A percentile compares a stretch with the other conserved stretches of the same genome.
These are phyloP conservation scores for Sungouiozyma ichnusensis DNA, from an alignment of 805 yeast genomes.

Conservation along the genomic window DNA sequence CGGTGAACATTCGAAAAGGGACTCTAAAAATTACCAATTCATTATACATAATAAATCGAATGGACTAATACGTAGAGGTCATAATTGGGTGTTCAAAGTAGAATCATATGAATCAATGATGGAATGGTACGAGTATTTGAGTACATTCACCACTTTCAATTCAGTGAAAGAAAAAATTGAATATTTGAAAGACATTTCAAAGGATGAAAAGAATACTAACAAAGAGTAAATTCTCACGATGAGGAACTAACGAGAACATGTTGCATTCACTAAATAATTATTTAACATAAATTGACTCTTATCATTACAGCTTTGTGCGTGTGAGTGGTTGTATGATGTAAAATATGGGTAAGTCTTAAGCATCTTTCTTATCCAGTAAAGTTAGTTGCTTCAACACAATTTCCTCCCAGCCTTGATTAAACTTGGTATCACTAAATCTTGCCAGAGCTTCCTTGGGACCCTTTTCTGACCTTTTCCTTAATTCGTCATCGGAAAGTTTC, in stretches of 20 bases:
- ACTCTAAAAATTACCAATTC: conserved; percentile 52
- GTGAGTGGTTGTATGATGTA: too few species aligned
- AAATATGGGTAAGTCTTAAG: too few species aligned
- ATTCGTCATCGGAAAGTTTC: conserved; percentile 29
- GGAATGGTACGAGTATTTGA: conserved; percentile 75
- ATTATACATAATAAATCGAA: conserved; percentile 66
- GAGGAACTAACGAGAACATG: not conserved
- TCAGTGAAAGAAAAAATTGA: conserved; percentile 51
- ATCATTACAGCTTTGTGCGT: too few species aligned
- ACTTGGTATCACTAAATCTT: conserved; percentile 53
- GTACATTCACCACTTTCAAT: conserved; percentile 50
- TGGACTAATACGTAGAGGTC: conserved; percentile 69
- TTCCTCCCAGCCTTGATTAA: conserved; percentile 45
- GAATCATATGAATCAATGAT: conserved; percentile 71
- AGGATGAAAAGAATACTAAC: not conserved
- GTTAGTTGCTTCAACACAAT: conserved; percentile 9
- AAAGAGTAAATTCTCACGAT: not conserved
- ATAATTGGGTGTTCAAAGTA: conserved; percentile 93
- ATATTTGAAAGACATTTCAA: conserved; percentile 22
- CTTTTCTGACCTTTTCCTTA: conserved; percentile 34
- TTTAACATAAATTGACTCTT: too few species aligned
- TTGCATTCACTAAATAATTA: not conserved
- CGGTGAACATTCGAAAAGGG: conserved; percentile 72
- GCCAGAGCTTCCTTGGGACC: conserved; percentile 37
- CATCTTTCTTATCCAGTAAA: conserved; percentile 7